Base-by-base conservation (phyloP, 768 basidiomycete genomes). In the Podaxis pistillaris region DNA sequence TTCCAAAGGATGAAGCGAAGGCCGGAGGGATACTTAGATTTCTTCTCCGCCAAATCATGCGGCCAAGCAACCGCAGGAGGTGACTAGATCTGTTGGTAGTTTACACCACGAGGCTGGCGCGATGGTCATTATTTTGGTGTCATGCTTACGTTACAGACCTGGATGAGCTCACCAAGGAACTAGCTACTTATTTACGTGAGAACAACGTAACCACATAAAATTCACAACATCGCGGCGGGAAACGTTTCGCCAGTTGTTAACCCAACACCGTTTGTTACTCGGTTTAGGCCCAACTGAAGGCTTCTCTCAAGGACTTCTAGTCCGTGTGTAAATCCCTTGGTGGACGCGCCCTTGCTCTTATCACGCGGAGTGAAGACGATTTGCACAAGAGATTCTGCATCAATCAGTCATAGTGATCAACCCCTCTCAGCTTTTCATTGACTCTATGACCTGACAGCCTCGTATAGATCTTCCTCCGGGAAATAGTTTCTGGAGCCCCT, bases 21-120 rank as follows among this genome's bases (percentile, higher is more conserved):
- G 61, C 50, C 5, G 61, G 64, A 17, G 49, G 62, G 12, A 56
- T 63, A 6, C 44, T 63, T 6, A 53, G 49, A 46, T 58, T 44
- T n/a, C 54, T 66, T 47, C 62, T 66, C 44, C 57, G 58, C 9
- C 53, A 54, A 47, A 63, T 63, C 24, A 15, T 26, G 5, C 5
- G 36, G 0, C 62, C 65, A 4, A 9, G 52, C 15, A 33, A 40
- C 19, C 41, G 44, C 37, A 54, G 41, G 26, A 33, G 13, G 40
- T 54, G 15, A 28, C 3, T 24, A 36, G 30, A 36, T n/a, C 4
- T 26, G 36, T 22, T 37, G 28, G 3, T 3, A n/a, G 30, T 17
- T n/a, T 15, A 15, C 22, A 22, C 49, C 49, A 50, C 2, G 49
- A 8, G 24, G 8, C 19, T 50, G 19, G 22, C 7, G 11, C 12